Base-by-base conservation (phyloP, 441 rosid genomes). In the Eutrema salsugineum region DNA sequence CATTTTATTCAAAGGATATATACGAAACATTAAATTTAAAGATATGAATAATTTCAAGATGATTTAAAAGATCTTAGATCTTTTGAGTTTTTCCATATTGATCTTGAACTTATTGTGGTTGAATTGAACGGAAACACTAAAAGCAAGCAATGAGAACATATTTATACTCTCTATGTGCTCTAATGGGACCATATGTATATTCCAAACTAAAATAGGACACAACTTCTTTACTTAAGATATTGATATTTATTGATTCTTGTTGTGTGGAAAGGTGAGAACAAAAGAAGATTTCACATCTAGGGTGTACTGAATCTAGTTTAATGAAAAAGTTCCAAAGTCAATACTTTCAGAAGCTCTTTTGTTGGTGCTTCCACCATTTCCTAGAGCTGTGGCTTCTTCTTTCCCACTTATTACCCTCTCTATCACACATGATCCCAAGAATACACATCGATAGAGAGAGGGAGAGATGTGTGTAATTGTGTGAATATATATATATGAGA, bases 181-280 rank as follows among this genome's bases (percentile, higher is more conserved):
- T 19, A 20, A 64, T 33, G 44, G 46, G 64, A 46, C 71, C 50
- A 53, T 10, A 51, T 27, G 50, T 11, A 32, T 32, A 44, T 60
- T 39, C 15, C 43, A 49, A 42, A 42, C 43, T 0, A 39, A 60
- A 30, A 42, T 4, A 19, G 46, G 28, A 43, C 55, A 51, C 61
- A 32, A 42, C 28, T 10, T 42, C 30, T 44, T 15, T 49, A n/a
- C 47, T 12, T 16, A 16, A 51, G 38, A 51, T 53, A 33, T 19
- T 61, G 42, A 49, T 38, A 38, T 11, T 38, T 49, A 20, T 60
- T 51, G 38, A 53, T 54, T 43, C 11, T 53, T 46, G 38, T 5
- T 35, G 70, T 72, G 57, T 65, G 66, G 39, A 73, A 36, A 46
- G 71, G 65, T 72, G 77, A 72, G 66, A 47, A 64, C 51, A 57